Percentiles rank a stretch among this genome's conserved stretches.
phyloP scores from a whole-genome alignment of 83 land plant genomes.

The Diphasiastrum complanatum region DNA sequence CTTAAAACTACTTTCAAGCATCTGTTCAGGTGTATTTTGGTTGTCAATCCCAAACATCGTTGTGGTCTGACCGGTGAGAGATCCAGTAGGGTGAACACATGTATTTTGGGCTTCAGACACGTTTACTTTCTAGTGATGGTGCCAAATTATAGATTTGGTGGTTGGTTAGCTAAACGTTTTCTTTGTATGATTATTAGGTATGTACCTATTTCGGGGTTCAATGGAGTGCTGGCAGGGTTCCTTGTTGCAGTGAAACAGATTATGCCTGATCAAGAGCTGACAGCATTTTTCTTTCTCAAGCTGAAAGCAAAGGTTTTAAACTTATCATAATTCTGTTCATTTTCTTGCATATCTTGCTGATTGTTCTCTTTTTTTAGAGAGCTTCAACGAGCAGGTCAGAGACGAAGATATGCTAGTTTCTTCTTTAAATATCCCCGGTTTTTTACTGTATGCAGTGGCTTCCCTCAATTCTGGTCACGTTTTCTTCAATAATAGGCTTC shows the following conservation, averaged over 20 bases:
- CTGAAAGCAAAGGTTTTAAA: conserved; percentile 72
- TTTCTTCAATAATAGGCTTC: conserved; percentile 43
- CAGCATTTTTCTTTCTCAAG: conserved; percentile 25
- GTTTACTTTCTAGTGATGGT: background rate
- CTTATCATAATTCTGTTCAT: background rate
- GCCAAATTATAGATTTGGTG: background rate
- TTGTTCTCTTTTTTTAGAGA: too few relatives aligned
- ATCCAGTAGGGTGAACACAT: background rate
- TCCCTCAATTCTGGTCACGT: conserved; percentile 54
- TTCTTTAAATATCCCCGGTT: too few relatives aligned
- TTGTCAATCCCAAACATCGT: background rate
- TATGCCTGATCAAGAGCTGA: conserved; percentile 66
- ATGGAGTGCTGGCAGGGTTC: conserved; percentile 76
- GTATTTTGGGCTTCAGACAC: background rate
- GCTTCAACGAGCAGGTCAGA: too few relatives aligned
- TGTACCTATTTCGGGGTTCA: conserved; percentile 78
- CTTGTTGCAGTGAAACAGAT: conserved; percentile 85
- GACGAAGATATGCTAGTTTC: too few relatives aligned
- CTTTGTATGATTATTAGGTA: conserved; percentile 42
- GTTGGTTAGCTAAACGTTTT: background rate
- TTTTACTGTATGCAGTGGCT: conserved; percentile 58
- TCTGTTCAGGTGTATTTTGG: background rate
- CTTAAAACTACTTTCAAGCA: background rate
- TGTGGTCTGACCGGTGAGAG: background rate
- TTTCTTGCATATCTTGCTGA: background rate